A percentile compares a stretch with the other conserved stretches of the same genome.
Evolutionary conservation across 1,284 basidiomycete genomes (phyloP).

Genomic region (Microbotryum silenes-acaulis): DNA sequence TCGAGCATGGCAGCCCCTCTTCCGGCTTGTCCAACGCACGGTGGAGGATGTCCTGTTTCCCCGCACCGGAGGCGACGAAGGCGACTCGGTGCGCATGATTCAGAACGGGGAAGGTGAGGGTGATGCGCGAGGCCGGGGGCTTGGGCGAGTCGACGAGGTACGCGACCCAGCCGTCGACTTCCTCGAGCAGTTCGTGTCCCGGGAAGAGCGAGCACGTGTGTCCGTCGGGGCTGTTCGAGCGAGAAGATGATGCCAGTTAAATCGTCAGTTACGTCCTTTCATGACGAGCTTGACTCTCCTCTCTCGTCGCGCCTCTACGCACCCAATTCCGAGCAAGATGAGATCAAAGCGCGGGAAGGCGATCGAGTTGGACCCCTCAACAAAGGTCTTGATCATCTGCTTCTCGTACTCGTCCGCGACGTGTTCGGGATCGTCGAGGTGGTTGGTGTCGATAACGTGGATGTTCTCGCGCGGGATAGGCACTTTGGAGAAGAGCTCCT

Average conservation of each 20-base stretch:
- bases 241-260: background rate
- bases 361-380: slow-evolving; percentile 68
- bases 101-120: slow-evolving; percentile 82
- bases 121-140: slow-evolving; percentile 81
- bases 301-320: background rate
- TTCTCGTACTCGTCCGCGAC: slow-evolving; percentile 70
- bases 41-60: slow-evolving; percentile 71
- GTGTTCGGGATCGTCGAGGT: slow-evolving; percentile 52
- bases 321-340: slow-evolving; percentile 82
- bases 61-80: slow-evolving; percentile 77
- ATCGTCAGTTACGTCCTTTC: background rate
- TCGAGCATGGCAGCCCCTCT: slow-evolving; percentile 67
- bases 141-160: slow-evolving; percentile 89
- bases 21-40: slow-evolving; percentile 74
- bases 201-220: slow-evolving; percentile 97
- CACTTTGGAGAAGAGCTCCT: slow-evolving; percentile 74
- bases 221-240: slow-evolving; percentile 53
- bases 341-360: slow-evolving; percentile 93
- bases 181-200: slow-evolving; percentile 71
- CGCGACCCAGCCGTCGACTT: slow-evolving; percentile 89
- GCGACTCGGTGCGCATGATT: slow-evolving; percentile 69
- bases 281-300: background rate
- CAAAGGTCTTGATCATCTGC: slow-evolving; percentile 82
- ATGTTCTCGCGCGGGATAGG: slow-evolving; percentile 72
- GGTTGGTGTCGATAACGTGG: slow-evolving; percentile 67